Conservation (phyloP, 164 flowering plant genomes). For the Piper betle region DNA sequence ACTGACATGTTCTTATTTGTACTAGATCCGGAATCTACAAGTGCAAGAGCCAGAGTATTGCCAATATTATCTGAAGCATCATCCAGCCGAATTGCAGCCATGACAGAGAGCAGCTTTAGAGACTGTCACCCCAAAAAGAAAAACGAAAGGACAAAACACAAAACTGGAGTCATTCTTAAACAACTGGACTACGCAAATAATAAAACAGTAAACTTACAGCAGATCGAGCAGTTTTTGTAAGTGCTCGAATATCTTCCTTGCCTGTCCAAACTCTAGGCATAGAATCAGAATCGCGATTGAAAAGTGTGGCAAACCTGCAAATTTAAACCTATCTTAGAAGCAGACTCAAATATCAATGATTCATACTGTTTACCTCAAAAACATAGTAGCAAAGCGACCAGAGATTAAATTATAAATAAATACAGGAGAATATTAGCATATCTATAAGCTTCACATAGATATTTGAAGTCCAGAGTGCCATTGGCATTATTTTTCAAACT, state of each 20-base stretch:
- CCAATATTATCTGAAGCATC: conserved; percentile 45
- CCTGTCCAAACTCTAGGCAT: conserved; percentile 86
- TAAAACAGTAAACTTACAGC: neutral
- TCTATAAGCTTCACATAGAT: too few species aligned
- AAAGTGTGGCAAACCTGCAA: conserved; percentile 50
- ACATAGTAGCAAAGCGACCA: too few species aligned
- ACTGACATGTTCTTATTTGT: conserved; percentile 15
- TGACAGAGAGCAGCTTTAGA: conserved; percentile 42
- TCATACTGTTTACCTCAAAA: too few species aligned
- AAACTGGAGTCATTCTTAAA: neutral
- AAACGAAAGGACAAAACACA: conserved; percentile 7
- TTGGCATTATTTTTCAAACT: too few species aligned
- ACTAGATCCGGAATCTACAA: conserved; percentile 25
- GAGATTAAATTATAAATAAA: neutral
- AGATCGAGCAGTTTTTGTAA: conserved; percentile 25
- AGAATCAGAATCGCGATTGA: conserved; percentile 55
- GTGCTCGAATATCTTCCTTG: conserved; percentile 55
- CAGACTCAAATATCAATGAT: too few species aligned
- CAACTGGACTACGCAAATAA: neutral
- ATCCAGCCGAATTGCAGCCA: conserved; percentile 61
- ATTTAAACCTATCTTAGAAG: too few species aligned
- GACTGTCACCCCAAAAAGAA: conserved; percentile 29
- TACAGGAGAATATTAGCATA: too few species aligned
- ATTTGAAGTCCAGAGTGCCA: too few species aligned
- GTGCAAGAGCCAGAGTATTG: conserved; percentile 26